phyloP scores from a whole-genome alignment of 1,284 basidiomycete species.

The Heliocybe sulcata region DNA sequence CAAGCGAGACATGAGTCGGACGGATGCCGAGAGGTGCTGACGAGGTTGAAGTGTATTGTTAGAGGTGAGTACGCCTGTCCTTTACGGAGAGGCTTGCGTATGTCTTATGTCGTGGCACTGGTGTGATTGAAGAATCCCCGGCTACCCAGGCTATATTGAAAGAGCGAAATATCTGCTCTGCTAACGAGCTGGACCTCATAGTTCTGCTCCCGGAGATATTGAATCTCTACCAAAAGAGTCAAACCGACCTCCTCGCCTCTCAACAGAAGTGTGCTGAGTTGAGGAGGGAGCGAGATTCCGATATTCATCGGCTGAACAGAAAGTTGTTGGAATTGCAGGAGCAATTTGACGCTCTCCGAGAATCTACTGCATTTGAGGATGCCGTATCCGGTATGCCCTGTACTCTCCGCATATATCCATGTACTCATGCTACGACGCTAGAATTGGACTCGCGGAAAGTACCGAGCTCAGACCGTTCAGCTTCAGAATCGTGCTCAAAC shows the following conservation, averaged over 20 bases:
- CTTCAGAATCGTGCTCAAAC: no score
- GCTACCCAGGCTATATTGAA: background rate
- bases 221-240: background rate
- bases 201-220: background rate
- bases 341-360: background rate
- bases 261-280: background rate
- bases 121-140: background rate
- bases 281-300: background rate
- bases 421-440: no score
- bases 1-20: background rate
- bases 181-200: background rate
- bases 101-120: no score
- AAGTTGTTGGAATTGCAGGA: background rate
- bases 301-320: background rate
- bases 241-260: background rate
- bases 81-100: background rate
- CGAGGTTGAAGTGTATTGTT: background rate
- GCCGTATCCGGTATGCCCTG: no score
- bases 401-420: no score
- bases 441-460: no score
- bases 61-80: background rate
- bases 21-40: background rate
- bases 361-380: no score
- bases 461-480: no score
- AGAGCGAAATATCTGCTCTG: background rate